Evolutionary conservation across 1,284 basidiomycete genomes (phyloP).

Genomic region (Microbotryomycetes sp.): DNA sequence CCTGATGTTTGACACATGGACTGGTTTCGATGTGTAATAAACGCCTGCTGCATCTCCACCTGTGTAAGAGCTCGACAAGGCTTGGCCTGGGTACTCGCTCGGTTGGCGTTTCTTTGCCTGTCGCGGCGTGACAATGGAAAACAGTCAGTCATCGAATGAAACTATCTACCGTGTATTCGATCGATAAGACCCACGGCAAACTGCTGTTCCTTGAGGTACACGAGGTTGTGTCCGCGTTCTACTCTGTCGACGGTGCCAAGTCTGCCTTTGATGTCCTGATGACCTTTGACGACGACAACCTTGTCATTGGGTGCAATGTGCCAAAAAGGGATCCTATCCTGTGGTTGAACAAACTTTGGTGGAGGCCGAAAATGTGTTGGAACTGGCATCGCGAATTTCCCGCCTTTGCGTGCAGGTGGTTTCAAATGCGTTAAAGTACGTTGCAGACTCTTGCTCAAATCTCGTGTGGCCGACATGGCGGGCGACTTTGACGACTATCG

Average conservation of each 20-base stretch:
- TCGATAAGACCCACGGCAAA: constrained; percentile 24
- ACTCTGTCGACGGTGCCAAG: constrained; percentile 39
- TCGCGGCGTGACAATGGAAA: not conserved
- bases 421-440: constrained; percentile 41
- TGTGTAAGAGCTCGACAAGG: constrained; percentile 9
- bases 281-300: constrained; percentile 41
- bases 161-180: not conserved
- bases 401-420: constrained; percentile 37
- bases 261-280: constrained; percentile 38
- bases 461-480: constrained; percentile 13
- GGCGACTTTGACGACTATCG: too few species aligned
- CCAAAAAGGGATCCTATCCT: constrained; percentile 45
- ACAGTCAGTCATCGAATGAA: not conserved
- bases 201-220: constrained; percentile 39
- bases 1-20: constrained; percentile 32
- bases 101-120: constrained; percentile 31
- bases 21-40: constrained; percentile 13
- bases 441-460: constrained; percentile 31
- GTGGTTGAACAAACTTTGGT: constrained; percentile 41
- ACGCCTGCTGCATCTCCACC: constrained; percentile 14
- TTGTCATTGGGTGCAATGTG: constrained; percentile 44
- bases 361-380: constrained; percentile 39
- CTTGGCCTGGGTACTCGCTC: constrained; percentile 27
- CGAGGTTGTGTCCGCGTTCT: constrained; percentile 44
- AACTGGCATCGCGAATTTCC: constrained; percentile 37